These are phyloP conservation scores for Bocquillonia castaneifolia DNA, from an alignment of 441 rosid species.

Conservation along the genomic window DNA sequence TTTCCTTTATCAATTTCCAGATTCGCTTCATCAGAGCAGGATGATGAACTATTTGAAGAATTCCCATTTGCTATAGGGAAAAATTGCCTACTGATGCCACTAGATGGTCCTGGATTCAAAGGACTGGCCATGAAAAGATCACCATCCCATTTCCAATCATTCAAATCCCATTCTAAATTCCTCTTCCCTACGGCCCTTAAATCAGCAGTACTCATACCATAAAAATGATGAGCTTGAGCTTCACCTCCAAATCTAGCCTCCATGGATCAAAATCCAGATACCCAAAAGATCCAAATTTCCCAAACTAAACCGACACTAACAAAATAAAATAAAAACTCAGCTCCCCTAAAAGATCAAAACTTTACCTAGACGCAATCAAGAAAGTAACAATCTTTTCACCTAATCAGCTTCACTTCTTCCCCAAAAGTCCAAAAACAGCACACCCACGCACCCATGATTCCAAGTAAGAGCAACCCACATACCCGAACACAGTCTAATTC, in stretches of 20 bases:
- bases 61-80: slow-evolving; percentile 50
- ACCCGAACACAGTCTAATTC: slow-evolving; percentile 32
- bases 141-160: slow-evolving; percentile 98
- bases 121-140: slow-evolving; percentile 81
- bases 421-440: slow-evolving; percentile 62
- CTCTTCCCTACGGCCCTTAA: slow-evolving; percentile 57
- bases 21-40: slow-evolving; percentile 79
- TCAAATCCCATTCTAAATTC: slow-evolving; percentile 78
- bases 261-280: slow-evolving; percentile 39
- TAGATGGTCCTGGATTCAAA: slow-evolving; percentile 43
- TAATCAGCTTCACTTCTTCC: slow-evolving; percentile 65
- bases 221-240: slow-evolving; percentile 46
- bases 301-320: slow-evolving; percentile 16
- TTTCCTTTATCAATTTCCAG: slow-evolving; percentile 39
- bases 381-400: slow-evolving; percentile 19
- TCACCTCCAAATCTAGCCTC: slow-evolving; percentile 70
- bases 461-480: slow-evolving; percentile 62
- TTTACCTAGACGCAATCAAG: slow-evolving; percentile 20
- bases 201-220: slow-evolving; percentile 39
- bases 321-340: slow-evolving; percentile 18
- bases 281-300: slow-evolving; percentile 22
- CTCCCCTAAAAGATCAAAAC: slow-evolving; percentile 38
- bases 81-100: slow-evolving; percentile 42
- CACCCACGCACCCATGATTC: slow-evolving; percentile 60
- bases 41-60: slow-evolving; percentile 70